phyloP scores from a whole-genome alignment of 768 basidiomycete genomes.

The Tremella fuciformis region DNA sequence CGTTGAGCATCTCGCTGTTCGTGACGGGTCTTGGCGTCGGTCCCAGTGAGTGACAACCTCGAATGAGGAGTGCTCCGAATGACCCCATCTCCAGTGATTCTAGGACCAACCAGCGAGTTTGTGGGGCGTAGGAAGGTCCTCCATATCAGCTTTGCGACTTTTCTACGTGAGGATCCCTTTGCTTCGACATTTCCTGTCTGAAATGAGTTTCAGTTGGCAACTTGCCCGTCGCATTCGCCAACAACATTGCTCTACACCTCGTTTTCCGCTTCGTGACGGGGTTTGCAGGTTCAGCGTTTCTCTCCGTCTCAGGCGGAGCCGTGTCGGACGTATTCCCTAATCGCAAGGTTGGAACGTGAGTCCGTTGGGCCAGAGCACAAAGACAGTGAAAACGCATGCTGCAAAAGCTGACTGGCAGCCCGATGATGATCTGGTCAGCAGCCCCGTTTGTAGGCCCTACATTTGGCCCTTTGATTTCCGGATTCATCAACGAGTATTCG shows the following conservation, averaged over 20 bases:
- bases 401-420: slow-evolving; percentile 29
- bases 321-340: slow-evolving; percentile 63
- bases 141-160: slow-evolving; percentile 60
- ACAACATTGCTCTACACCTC: slow-evolving; percentile 59
- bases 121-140: slow-evolving; percentile 68
- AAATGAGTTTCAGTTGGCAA: slow-evolving; percentile 54
- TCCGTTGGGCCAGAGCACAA: neutral
- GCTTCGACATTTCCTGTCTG: neutral
- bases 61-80: slow-evolving; percentile 26
- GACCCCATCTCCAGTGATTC: slow-evolving; percentile 52
- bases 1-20: slow-evolving; percentile 58
- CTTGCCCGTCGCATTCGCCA: slow-evolving; percentile 68
- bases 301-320: slow-evolving; percentile 65
- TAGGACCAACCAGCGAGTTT: slow-evolving; percentile 56
- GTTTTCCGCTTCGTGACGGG: slow-evolving; percentile 63
- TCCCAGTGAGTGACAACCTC: slow-evolving; percentile 26
- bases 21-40: slow-evolving; percentile 48
- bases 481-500: slow-evolving; percentile 66
- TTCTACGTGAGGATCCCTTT: slow-evolving; percentile 54
- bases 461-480: slow-evolving; percentile 51
- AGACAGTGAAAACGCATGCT: slow-evolving; percentile 8
- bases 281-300: slow-evolving; percentile 60
- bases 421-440: slow-evolving; percentile 61
- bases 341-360: slow-evolving; percentile 57
- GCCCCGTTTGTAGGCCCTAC: slow-evolving; percentile 63